Conservation (phyloP, 371 early-diverging fungal species). For the Mortierella sp. region DNA sequence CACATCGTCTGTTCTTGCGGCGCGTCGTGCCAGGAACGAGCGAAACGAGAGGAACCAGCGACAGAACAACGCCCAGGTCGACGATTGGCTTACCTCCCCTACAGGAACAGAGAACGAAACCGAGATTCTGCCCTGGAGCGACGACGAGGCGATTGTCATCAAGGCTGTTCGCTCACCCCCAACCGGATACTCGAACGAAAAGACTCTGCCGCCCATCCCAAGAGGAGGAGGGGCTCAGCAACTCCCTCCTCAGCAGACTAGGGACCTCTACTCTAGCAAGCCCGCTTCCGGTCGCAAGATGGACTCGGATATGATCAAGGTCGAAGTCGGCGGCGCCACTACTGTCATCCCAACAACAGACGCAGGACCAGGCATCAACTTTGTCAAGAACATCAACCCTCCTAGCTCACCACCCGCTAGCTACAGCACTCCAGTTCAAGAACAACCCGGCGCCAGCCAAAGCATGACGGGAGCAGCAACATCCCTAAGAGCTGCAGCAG, state of each 20-base stretch:
- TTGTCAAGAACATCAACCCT: constrained; percentile 35
- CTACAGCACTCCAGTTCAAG: constrained; percentile 11
- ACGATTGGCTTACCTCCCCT: constrained; percentile 52
- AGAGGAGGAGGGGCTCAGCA: constrained; percentile 14
- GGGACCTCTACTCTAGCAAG: not conserved
- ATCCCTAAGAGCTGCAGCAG: constrained; percentile 33
- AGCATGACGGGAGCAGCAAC: constrained; percentile 39
- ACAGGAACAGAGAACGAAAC: constrained; percentile 50
- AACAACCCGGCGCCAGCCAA: constrained; percentile 8
- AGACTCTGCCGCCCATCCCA: constrained; percentile 39
- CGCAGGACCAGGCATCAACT: constrained; percentile 38
- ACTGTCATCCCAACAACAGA: constrained; percentile 33
- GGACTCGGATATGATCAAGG: constrained; percentile 54
- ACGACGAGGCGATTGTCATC: constrained; percentile 55
- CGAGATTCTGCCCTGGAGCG: constrained; percentile 53
- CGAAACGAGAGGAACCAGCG: constrained; percentile 27
- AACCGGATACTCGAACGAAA: constrained; percentile 44
- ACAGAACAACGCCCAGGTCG: constrained; percentile 20
- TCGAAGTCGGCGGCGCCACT: constrained; percentile 47
- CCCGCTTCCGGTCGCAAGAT: constrained; percentile 10
- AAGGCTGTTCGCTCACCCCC: constrained; percentile 53
- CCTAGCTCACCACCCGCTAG: constrained; percentile 22
- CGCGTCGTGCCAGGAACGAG: constrained; percentile 39
- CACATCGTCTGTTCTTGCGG: constrained; percentile 43
- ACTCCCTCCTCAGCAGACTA: not conserved